A percentile compares a stretch with the other conserved stretches of the same genome.
Conservation (phyloP, 192 early-diverging fungal species). For the Coemansia sp. region DNA sequence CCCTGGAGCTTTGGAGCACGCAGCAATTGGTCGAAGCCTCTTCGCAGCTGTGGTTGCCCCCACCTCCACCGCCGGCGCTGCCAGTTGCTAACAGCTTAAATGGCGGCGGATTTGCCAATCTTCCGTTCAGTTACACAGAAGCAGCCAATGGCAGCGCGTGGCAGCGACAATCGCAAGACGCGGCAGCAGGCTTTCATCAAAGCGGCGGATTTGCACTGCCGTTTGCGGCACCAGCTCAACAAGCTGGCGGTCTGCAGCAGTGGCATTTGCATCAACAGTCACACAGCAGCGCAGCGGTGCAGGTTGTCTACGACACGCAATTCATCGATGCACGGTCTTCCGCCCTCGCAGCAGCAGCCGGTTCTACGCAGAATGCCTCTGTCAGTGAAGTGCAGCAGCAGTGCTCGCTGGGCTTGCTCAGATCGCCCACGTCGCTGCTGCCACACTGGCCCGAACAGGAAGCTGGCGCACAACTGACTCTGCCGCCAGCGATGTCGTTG, state of each 20-base stretch:
- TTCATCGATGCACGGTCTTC: constrained; percentile 54
- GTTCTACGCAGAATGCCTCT: too few species aligned
- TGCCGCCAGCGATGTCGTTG: neutral
- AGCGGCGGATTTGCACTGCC: constrained; percentile 16
- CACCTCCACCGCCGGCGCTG: neutral
- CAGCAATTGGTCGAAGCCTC: constrained; percentile 11
- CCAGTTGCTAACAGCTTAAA: neutral
- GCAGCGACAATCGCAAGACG: constrained; percentile 5
- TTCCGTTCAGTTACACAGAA: neutral
- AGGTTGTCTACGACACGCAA: constrained; percentile 30
- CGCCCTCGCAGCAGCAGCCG: constrained; percentile 1
- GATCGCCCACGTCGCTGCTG: constrained; percentile 42
- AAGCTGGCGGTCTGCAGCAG: constrained; percentile 15
- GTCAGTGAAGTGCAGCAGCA: neutral
- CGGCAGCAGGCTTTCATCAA: constrained; percentile 2
- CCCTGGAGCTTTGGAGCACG: constrained; percentile 46
- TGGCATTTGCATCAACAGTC: constrained; percentile 16
- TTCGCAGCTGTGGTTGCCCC: constrained; percentile 24
- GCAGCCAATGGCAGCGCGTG: constrained; percentile 1
- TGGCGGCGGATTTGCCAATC: neutral
- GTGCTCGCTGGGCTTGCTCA: constrained; percentile 24
- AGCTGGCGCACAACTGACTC: neutral
- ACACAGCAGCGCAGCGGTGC: constrained; percentile 2
- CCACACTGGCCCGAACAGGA: constrained; percentile 46
- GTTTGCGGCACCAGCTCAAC: constrained; percentile 10